Conservation (phyloP, 2,329 filamentous ascomycete genomes). For the Calycina marina region DNA sequence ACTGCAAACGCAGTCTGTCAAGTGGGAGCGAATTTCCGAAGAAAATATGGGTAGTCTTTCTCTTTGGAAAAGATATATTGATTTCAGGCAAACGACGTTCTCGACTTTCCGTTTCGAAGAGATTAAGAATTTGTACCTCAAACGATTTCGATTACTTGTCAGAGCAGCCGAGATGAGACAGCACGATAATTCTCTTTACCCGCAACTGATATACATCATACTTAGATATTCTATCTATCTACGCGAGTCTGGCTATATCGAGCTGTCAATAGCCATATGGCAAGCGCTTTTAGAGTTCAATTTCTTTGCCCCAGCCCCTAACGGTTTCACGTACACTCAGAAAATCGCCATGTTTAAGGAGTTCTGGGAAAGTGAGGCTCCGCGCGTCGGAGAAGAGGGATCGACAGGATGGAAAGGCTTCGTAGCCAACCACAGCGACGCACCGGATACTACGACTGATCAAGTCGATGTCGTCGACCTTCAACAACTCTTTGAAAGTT, state of each 20-base stretch:
- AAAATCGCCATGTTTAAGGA: conserved; percentile 38
- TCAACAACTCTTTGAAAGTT: conserved; percentile 27
- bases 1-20: conserved; percentile 38
- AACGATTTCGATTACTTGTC: conserved; percentile 38
- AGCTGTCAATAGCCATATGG: conserved; percentile 68
- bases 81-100: conserved; percentile 58
- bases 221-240: conserved; percentile 61
- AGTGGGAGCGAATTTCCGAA: conserved; percentile 49
- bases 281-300: conserved; percentile 66
- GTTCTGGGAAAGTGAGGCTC: conserved; percentile 79
- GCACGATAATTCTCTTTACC: conserved; percentile 16
- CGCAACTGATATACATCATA: conserved; percentile 51
- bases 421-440: conserved; percentile 20
- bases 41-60: conserved; percentile 40
- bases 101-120: conserved; percentile 52
- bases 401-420: conserved; percentile 58
- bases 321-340: conserved; percentile 6
- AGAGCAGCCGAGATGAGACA: conserved; percentile 2
- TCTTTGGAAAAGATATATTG: conserved; percentile 61
- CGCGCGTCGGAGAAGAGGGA: conserved; percentile 59
- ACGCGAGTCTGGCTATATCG: conserved; percentile 61
- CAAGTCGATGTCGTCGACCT: conserved; percentile 7
- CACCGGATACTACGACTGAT: conserved; percentile 12
- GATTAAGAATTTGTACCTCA: conserved; percentile 42
- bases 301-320: conserved; percentile 38